Base-by-base conservation (phyloP, 2,329 filamentous ascomycete genomes). In the Periconia sp. region DNA sequence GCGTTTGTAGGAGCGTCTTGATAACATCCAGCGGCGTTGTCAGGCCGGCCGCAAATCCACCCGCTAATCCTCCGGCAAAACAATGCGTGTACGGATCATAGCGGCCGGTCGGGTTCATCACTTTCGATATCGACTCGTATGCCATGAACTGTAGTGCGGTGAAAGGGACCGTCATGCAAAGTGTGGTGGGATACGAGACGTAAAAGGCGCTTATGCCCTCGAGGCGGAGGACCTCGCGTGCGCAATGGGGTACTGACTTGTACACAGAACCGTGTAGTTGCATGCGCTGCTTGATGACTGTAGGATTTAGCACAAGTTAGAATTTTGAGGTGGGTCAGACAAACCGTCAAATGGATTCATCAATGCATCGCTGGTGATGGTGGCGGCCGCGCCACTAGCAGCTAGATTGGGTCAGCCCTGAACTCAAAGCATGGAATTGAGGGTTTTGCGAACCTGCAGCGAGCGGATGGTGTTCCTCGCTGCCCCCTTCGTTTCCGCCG, bases 281-380 rank as follows among this genome's bases (percentile, higher is more conserved):
- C 94, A 99, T 99, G 61, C 94, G 89, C 73, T 99, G 94, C 76
- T 99, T 99, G 78, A 99, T 96, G 50, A 99, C 94, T 96, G 63
- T 21, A 15, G 31, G 22, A 29, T 31, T 69, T 23, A 66, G 62
- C 45, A 37, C 24, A 25, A 38, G 36, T 21, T 25, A 19, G 24
- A 29, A n/a, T 12, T 34, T 22, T 24, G 29, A 9, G 18, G 28
- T 15, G 13, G 34, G 32, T 31, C 39, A 19, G 43, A 67, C 83
- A 63, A 81, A 96, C 91, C 91, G 75, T 99, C 94, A 69, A 99
- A 99, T 16, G 94, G 94, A 68, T 97, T 99, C 94, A 99, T 99
- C 56, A 99, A 84, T 40, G 94, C 94, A 77, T 99, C 94, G 70
- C 92, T 96, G 24, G 92, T 89, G 69, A 97, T 96, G 6, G 94